Conservation (phyloP, 1,284 basidiomycete genomes). For the Peniophora sp. region DNA sequence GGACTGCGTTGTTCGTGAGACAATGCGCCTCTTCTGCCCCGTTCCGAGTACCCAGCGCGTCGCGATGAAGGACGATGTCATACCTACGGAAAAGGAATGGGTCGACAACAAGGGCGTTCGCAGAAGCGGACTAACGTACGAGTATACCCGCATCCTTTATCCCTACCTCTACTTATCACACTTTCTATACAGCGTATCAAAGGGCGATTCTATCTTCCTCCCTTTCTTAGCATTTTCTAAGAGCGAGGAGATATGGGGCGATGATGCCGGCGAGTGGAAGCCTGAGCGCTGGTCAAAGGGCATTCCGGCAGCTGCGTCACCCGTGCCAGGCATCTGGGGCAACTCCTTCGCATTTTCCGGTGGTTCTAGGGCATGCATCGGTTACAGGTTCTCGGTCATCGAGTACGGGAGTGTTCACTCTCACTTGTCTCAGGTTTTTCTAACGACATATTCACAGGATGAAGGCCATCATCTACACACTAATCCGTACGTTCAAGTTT, state of each 20-base stretch:
- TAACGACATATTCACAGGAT: background rate
- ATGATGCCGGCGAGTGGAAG: slow-evolving; percentile 18
- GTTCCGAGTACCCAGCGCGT: slow-evolving; percentile 27
- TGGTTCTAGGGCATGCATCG: slow-evolving; percentile 54
- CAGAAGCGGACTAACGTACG: slow-evolving; percentile 3
- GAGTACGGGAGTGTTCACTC: slow-evolving; percentile 32
- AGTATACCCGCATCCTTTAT: background rate
- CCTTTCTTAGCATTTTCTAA: slow-evolving; percentile 16
- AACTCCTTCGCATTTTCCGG: slow-evolving; percentile 48
- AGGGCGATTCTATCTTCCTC: slow-evolving; percentile 7
- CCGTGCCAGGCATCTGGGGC: slow-evolving; percentile 3
- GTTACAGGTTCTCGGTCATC: slow-evolving; percentile 59
- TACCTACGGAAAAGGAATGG: slow-evolving; percentile 31
- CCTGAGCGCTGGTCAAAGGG: slow-evolving; percentile 14
- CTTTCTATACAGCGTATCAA: background rate
- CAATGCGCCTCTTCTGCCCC: slow-evolving; percentile 29
- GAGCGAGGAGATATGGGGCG: slow-evolving; percentile 18
- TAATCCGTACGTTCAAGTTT: slow-evolving; percentile 45
- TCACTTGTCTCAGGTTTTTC: slow-evolving; percentile 1
- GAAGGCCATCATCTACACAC: background rate
- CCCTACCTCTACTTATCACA: slow-evolving; percentile 3
- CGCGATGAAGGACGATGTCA: slow-evolving; percentile 20
- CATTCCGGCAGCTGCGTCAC: slow-evolving; percentile 5
- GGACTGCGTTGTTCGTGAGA: slow-evolving; percentile 37
- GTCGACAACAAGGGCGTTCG: slow-evolving; percentile 25